phyloP scores from a whole-genome alignment of 2,329 filamentous ascomycete genomes.

The Xylariaceae sp. region DNA sequence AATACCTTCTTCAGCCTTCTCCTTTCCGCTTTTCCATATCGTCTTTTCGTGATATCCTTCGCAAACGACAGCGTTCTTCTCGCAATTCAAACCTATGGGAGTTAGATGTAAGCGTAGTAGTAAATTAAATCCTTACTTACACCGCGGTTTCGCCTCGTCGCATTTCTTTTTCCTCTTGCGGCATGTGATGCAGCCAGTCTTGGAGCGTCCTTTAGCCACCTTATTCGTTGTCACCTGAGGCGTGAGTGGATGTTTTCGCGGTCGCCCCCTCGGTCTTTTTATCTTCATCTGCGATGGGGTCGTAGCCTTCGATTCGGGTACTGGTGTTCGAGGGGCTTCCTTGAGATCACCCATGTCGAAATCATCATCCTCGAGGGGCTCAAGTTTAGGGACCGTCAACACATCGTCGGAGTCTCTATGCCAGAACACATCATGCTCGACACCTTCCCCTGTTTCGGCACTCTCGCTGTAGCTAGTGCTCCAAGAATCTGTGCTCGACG shows the following conservation, averaged over 20 bases:
- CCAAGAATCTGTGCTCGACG: constrained; percentile 51
- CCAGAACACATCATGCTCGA: constrained; percentile 49
- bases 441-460: constrained; percentile 37
- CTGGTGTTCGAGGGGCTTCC: constrained; percentile 43
- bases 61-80: constrained; percentile 91
- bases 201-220: constrained; percentile 74
- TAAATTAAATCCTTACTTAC: constrained; percentile 47
- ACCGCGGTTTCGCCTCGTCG: constrained; percentile 68
- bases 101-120: constrained; percentile 27
- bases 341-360: constrained; percentile 57
- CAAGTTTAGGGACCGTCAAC: constrained; percentile 56
- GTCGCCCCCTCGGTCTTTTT: constrained; percentile 75
- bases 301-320: constrained; percentile 24
- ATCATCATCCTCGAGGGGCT: constrained; percentile 59
- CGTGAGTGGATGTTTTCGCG: constrained; percentile 76
- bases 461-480: constrained; percentile 44
- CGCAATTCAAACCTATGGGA: constrained; percentile 74
- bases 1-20: constrained; percentile 70
- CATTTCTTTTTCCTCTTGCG: constrained; percentile 74
- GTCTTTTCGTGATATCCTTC: constrained; percentile 88
- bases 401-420: constrained; percentile 50
- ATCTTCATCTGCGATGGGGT: constrained; percentile 43
- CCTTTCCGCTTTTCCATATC: constrained; percentile 83
- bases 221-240: constrained; percentile 64
- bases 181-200: constrained; percentile 69